These are phyloP conservation scores for Trichophyton benhamiae DNA, from an alignment of 2,329 filamentous ascomycete species.

Conservation along the genomic window DNA sequence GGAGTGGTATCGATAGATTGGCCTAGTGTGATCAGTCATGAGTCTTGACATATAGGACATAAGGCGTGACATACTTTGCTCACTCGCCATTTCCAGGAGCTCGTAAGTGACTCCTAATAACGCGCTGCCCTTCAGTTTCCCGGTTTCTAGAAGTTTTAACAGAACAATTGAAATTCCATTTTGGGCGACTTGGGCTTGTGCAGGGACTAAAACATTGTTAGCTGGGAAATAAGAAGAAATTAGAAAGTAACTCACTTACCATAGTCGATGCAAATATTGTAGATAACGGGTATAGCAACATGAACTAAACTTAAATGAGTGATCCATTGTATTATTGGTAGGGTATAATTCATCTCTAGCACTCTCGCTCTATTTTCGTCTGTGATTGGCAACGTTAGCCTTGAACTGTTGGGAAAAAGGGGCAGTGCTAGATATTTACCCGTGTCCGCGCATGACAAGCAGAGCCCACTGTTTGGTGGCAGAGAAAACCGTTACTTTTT, in stretches of 20 bases:
- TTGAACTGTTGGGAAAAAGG: neutral
- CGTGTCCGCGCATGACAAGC: conserved; percentile 32
- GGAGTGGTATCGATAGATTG: conserved; percentile 25
- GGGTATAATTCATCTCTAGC: conserved; percentile 28
- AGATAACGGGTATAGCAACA: conserved; percentile 33
- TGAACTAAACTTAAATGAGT: conserved; percentile 25
- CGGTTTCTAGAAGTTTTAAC: conserved; percentile 25
- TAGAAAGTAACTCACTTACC: conserved; percentile 19
- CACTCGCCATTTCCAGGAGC: conserved; percentile 28
- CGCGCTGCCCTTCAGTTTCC: conserved; percentile 22
- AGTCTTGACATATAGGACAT: neutral
- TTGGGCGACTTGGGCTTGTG: conserved; percentile 27
- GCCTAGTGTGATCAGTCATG: conserved; percentile 15
- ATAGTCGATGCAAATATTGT: conserved; percentile 36
- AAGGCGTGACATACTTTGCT: conserved; percentile 24
- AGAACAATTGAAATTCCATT: conserved; percentile 28
- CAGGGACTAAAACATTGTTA: conserved; percentile 22
- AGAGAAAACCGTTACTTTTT: no score
- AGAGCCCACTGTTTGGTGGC: no score
- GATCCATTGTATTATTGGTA: conserved; percentile 27
- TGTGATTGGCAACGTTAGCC: conserved; percentile 8
- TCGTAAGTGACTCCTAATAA: conserved; percentile 29
- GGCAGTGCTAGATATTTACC: conserved; percentile 18
- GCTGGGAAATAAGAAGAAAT: neutral
- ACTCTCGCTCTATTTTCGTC: conserved; percentile 33